phyloP scores from a whole-genome alignment of 2,329 filamentous ascomycete genomes.

The Sporothrix schenckii region DNA sequence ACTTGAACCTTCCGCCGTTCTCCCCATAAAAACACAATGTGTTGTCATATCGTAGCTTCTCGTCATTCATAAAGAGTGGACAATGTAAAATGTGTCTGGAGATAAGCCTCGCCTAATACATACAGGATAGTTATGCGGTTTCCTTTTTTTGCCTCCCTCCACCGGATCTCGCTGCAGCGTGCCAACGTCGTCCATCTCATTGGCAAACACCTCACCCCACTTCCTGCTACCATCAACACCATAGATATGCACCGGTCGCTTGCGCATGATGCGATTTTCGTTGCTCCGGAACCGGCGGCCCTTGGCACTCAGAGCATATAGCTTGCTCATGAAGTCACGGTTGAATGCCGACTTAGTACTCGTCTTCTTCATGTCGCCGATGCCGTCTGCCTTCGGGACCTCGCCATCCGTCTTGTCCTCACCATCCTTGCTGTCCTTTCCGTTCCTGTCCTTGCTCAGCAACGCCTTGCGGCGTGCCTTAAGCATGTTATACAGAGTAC shows the following conservation, averaged over 20 bases:
- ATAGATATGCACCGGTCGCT: constrained; percentile 52
- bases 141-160: constrained; percentile 10
- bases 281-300: constrained; percentile 40
- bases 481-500: constrained; percentile 33
- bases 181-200: neutral
- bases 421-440: constrained; percentile 2
- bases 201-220: constrained; percentile 45
- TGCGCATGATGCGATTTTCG: constrained; percentile 51
- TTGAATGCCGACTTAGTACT: constrained; percentile 31
- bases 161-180: constrained; percentile 12
- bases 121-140: neutral
- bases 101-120: neutral
- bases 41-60: neutral
- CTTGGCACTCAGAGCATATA: constrained; percentile 33
- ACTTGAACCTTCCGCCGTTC: too few relatives aligned
- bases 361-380: neutral
- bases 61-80: neutral
- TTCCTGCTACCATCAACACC: constrained; percentile 46
- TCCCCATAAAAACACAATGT: too few relatives aligned
- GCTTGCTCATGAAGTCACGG: constrained; percentile 32
- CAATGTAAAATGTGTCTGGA: neutral
- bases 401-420: neutral
- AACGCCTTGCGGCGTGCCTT: constrained; percentile 32
- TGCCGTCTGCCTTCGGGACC: neutral
- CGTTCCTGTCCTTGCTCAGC: constrained; percentile 18